phyloP scores from a whole-genome alignment of 225 moss, liverwort and hornwort species.

The Polytrichum commune region DNA sequence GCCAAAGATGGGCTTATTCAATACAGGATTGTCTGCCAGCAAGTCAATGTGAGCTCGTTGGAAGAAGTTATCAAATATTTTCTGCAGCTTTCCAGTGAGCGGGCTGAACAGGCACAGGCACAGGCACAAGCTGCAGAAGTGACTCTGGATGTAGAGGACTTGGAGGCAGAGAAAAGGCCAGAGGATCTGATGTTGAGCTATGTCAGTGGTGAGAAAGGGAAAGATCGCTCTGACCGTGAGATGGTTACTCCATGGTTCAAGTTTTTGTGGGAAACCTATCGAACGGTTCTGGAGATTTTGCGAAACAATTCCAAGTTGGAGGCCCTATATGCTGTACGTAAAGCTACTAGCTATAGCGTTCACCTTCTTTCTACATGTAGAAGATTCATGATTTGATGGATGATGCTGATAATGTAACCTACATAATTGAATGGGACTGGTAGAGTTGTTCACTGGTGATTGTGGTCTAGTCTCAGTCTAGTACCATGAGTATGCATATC shows the following conservation, averaged over 20 bases:
- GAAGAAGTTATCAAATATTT: constrained; percentile 99
- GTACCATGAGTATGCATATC: too few relatives aligned
- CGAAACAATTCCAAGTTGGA: constrained; percentile 63
- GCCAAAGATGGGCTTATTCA: constrained; percentile 97
- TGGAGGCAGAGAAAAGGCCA: constrained; percentile 91
- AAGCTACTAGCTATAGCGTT: too few relatives aligned
- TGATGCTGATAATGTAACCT: too few relatives aligned
- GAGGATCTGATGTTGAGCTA: constrained; percentile 48
- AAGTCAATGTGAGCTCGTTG: constrained; percentile 90
- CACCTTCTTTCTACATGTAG: too few relatives aligned
- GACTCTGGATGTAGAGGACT: constrained; percentile 86
- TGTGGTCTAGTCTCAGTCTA: too few relatives aligned
- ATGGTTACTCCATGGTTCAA: constrained; percentile 68
- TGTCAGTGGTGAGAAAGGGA: constrained; percentile 64
- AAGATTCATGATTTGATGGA: too few relatives aligned
- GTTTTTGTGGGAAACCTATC: constrained; percentile 66
- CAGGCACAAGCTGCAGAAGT: constrained; percentile 64
- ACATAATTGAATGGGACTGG: too few relatives aligned
- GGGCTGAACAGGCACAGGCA: constrained; percentile 87
- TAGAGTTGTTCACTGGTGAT: too few relatives aligned
- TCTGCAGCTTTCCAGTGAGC: constrained; percentile 92
- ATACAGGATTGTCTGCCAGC: constrained; percentile 96
- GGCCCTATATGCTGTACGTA: constrained; percentile 38
- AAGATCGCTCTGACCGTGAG: constrained; percentile 61
- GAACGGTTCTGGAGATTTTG: constrained; percentile 59